Conservation (phyloP, 2,329 filamentous ascomycete genomes). For the Ascochyta clinopodiicola region DNA sequence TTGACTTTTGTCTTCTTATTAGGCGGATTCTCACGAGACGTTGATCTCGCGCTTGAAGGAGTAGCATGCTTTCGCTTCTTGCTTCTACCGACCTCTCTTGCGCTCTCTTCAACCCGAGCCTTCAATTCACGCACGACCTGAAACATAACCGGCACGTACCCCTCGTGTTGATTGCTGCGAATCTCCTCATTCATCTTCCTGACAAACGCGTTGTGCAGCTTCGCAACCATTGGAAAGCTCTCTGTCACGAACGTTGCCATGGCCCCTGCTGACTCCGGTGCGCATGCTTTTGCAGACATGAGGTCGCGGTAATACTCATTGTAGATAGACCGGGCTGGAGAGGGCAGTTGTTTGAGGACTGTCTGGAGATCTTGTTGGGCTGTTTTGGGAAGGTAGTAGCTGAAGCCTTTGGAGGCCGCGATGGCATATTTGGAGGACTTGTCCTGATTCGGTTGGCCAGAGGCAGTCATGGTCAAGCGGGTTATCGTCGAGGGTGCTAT, state of each 20-base stretch:
- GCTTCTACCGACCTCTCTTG: neutral
- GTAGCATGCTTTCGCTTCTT: neutral
- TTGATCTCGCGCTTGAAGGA: neutral
- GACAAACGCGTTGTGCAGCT: neutral
- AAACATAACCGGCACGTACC: neutral
- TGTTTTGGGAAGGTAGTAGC: slow-evolving; percentile 6
- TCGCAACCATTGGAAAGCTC: neutral
- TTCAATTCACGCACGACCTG: neutral
- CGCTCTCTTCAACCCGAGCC: neutral
- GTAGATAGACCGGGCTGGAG: slow-evolving; percentile 4
- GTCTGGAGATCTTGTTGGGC: neutral
- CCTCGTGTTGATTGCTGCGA: neutral
- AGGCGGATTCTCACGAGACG: too few relatives aligned
- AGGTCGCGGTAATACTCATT: slow-evolving; percentile 9
- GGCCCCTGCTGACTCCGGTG: neutral
- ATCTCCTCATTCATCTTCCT: slow-evolving; percentile 9
- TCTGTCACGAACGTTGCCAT: slow-evolving; percentile 1
- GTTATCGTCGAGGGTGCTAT: too few relatives aligned
- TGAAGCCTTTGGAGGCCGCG: slow-evolving; percentile 13
- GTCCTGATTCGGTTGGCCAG: neutral
- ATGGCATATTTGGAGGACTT: slow-evolving; percentile 2
- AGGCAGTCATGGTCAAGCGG: neutral
- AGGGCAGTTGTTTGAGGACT: neutral
- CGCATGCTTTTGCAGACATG: slow-evolving; percentile 10
- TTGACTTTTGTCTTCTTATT: neutral